Base-by-base conservation (phyloP, 2,329 filamentous ascomycete species). In the Cladosporium colombiae region DNA sequence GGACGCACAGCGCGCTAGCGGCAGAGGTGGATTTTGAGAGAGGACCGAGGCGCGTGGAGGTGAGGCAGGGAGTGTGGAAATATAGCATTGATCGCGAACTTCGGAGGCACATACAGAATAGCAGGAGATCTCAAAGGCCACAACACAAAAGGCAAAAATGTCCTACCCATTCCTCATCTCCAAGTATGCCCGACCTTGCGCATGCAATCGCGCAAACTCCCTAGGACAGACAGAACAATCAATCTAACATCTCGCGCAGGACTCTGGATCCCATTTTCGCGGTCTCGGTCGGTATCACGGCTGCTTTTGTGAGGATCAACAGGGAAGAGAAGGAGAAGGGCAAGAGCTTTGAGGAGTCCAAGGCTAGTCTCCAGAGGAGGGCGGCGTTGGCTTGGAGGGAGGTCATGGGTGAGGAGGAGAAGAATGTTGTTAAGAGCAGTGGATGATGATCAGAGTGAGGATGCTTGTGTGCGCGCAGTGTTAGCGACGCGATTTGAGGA, bases 281-380 rank as follows among this genome's bases (percentile, higher is more conserved):
- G 35, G 70, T 83, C 61, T 76, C 76, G n/a, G 80, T 83, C 64
- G 82, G 82, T 59, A 68, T 79, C 61, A 75, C 77, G 0, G 82
- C 82, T 8, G 81, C 81, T 16, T 72, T 69, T 0, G 71, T 78
- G 14, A 73, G 78, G 27, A 76, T 80, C 66, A 75, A 78, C 56
- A 77, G 82, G 18, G 82, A 84, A 68, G 81, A 84, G 69, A 81
- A 79, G 65, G 81, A 81, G 68, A 81, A 80, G 68, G 81, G 80
- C 2, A 73, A 77, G 58, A 76, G 68, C 11, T 77, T 74, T 40
- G 65, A 71, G 31, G 67, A 82, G 68, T 81, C 73, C 2, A 68
- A 79, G 14, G 78, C 79, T n/a, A 73, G 77, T 13, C 25, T 63
- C 6, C 23, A 44, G 27, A 49, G 31, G 6, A 58, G 62, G 18